A percentile compares a stretch with the other conserved stretches of the same genome.
Evolutionary conservation across 208 protist genomes (phyloP).

Genomic region (Trypanosoma melophagium): DNA sequence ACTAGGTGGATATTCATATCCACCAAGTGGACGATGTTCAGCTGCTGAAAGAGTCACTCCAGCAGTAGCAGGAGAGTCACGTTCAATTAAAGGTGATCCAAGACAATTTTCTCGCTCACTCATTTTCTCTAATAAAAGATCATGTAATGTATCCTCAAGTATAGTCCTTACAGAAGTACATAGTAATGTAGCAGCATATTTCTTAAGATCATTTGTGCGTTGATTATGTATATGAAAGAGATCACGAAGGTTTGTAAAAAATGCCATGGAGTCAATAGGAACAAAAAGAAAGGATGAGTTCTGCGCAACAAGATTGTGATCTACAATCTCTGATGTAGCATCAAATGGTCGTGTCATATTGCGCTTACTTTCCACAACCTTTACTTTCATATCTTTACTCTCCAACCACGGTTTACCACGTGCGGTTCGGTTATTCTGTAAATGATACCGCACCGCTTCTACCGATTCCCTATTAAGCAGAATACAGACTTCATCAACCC

Average conservation of each 20-base stretch:
- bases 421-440: slow-evolving; percentile 51
- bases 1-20: slow-evolving; percentile 39
- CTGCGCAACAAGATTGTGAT: slow-evolving; percentile 79
- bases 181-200: slow-evolving; percentile 82
- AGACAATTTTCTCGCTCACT: slow-evolving; percentile 14
- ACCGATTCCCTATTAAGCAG: slow-evolving; percentile 59
- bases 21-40: slow-evolving; percentile 32
- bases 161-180: slow-evolving; percentile 52
- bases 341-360: slow-evolving; percentile 57
- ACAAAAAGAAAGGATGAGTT: slow-evolving; percentile 75
- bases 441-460: slow-evolving; percentile 47
- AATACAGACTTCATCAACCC: slow-evolving; percentile 67
- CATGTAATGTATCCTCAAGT: slow-evolving; percentile 61
- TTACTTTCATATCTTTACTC: slow-evolving; percentile 67
- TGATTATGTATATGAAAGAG: slow-evolving; percentile 63
- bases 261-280: slow-evolving; percentile 67
- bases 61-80: neutral
- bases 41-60: slow-evolving; percentile 25
- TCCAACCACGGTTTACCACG: slow-evolving; percentile 66
- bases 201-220: slow-evolving; percentile 53
- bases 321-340: slow-evolving; percentile 55
- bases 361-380: slow-evolving; percentile 54
- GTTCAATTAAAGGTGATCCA: neutral
- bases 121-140: slow-evolving; percentile 57
- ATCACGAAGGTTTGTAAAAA: slow-evolving; percentile 63